A percentile compares a stretch with the other conserved stretches of the same genome.
Evolutionary conservation across 169 alveolate genomes (phyloP).

Genomic region (Plasmodium inui): DNA sequence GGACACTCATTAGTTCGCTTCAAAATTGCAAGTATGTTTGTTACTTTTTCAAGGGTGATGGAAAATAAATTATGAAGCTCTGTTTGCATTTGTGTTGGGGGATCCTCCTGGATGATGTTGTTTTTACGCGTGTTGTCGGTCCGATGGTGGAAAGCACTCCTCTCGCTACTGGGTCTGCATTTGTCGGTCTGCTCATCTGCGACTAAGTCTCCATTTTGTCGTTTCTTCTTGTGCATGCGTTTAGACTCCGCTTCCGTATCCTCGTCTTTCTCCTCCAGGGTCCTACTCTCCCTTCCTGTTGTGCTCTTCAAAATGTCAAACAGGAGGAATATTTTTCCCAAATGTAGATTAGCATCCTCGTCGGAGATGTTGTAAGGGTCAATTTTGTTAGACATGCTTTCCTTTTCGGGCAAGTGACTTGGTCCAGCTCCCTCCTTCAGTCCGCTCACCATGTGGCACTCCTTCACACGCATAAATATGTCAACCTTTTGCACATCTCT

Average conservation of each 20-base stretch:
- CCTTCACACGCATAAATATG: neutral
- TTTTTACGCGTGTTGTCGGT: neutral
- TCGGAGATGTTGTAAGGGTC: neutral
- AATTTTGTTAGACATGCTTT: neutral
- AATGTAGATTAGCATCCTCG: neutral
- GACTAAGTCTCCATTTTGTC: neutral
- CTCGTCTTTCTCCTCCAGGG: neutral
- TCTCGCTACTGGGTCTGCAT: neutral
- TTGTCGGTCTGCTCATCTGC: neutral
- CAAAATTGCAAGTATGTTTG: slow-evolving; percentile 2
- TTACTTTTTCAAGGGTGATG: slow-evolving; percentile 25
- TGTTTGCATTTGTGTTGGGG: neutral
- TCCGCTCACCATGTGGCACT: neutral
- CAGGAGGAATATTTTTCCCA: slow-evolving; percentile 20
- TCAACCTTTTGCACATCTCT: neutral
- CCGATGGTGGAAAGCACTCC: neutral
- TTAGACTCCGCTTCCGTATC: neutral
- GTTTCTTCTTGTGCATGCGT: neutral
- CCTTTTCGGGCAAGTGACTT: neutral
- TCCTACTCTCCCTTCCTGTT: neutral
- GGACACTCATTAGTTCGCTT: neutral
- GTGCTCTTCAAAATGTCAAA: slow-evolving; percentile 15
- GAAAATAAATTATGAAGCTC: slow-evolving; percentile 14
- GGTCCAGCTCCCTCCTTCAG: neutral
- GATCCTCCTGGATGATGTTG: too few relatives aligned